Evolutionary conservation across 75 land plant species (phyloP).

Genomic region (Selaginella moellendorffii): DNA sequence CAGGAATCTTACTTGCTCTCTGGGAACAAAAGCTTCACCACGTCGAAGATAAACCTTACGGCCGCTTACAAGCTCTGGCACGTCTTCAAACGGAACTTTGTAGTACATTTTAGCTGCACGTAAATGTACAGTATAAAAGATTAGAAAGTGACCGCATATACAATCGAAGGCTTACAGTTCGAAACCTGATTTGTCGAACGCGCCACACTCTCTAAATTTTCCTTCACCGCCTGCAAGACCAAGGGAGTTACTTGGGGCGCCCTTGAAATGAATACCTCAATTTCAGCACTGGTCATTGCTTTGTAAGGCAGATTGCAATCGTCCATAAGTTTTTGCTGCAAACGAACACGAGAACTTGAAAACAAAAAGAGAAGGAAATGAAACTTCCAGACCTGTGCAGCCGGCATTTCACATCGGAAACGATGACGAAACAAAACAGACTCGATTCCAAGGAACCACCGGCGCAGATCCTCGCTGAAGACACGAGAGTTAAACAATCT

Average conservation of each 20-base stretch:
- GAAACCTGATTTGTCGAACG: constrained; percentile 46
- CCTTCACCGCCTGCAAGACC: constrained; percentile 48
- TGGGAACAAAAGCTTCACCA: constrained; percentile 77
- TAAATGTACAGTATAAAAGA: background rate
- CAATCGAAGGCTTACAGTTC: constrained; percentile 29
- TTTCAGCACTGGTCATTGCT: constrained; percentile 40
- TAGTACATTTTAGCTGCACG: background rate
- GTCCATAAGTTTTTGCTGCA: constrained; percentile 45
- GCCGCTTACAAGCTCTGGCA: constrained; percentile 70
- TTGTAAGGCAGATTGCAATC: constrained; percentile 70
- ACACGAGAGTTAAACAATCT: background rate
- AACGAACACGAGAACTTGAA: background rate
- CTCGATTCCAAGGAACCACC: constrained; percentile 91
- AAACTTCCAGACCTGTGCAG: constrained; percentile 41
- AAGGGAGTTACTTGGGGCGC: no score
- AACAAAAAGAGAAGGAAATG: background rate
- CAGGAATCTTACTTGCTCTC: constrained; percentile 39
- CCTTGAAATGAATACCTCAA: constrained; percentile 38
- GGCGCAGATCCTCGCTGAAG: constrained; percentile 79
- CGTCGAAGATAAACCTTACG: constrained; percentile 53
- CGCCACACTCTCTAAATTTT: constrained; percentile 60
- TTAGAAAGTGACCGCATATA: no score
- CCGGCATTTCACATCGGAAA: constrained; percentile 45
- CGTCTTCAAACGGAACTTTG: constrained; percentile 95
- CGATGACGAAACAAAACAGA: constrained; percentile 55